These are phyloP conservation scores for Picocystis sp. DNA, from an alignment of 163 green algal species.

Conservation along the genomic window DNA sequence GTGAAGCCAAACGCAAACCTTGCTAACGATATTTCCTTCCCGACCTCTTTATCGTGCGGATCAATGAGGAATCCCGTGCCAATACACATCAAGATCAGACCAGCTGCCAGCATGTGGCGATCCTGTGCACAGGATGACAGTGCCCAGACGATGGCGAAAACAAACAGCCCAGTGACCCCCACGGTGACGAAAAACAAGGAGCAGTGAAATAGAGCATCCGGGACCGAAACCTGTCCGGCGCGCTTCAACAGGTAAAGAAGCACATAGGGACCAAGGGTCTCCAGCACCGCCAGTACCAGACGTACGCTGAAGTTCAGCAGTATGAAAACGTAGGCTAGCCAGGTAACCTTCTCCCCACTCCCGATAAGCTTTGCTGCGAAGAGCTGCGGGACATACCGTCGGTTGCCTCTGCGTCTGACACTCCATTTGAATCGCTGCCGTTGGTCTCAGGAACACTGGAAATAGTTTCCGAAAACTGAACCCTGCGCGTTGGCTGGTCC, in stretches of 20 bases:
- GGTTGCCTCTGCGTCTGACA: not conserved
- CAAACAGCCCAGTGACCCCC: not conserved
- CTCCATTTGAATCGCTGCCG: not conserved
- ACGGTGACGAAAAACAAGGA: constrained; percentile 1
- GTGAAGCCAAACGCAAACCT: not conserved
- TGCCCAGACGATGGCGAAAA: constrained; percentile 3
- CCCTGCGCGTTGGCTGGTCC: not conserved
- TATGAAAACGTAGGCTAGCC: not conserved
- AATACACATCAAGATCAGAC: constrained; percentile 1
- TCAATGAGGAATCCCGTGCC: constrained; percentile 1
- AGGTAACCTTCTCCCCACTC: not conserved
- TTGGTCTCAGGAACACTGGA: no score
- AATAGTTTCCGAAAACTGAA: not conserved
- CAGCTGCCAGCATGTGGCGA: not conserved
- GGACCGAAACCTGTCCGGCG: not conserved
- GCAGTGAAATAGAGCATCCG: constrained; percentile 2
- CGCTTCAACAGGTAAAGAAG: constrained; percentile 1
- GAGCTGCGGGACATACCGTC: not conserved
- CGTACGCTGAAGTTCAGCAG: constrained; percentile 4
- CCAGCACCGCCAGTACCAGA: not conserved
- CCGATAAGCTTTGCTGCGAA: not conserved
- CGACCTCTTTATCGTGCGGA: not conserved
- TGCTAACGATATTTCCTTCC: constrained; percentile 2
- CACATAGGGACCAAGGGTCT: constrained; percentile 3
- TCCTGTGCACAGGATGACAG: not conserved